A percentile compares a stretch with the other conserved stretches of the same genome.
These are phyloP conservation scores for Dactylellina sp. DNA, from an alignment of 2,329 filamentous ascomycete genomes.

Conservation along the genomic window DNA sequence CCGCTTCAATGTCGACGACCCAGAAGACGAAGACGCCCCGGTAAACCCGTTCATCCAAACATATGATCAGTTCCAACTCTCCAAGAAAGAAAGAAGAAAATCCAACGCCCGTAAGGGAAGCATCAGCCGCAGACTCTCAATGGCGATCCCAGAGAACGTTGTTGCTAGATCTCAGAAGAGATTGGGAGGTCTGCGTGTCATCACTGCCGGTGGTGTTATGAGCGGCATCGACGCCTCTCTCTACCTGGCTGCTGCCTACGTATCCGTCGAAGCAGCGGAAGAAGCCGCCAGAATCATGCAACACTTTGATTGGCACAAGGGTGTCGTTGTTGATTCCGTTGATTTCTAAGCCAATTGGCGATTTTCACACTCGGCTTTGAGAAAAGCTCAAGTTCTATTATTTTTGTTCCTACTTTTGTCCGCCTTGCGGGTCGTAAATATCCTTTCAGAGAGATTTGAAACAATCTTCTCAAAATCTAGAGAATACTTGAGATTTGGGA, in stretches of 20 bases:
- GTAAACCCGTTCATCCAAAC: slow-evolving; percentile 65
- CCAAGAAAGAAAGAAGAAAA: slow-evolving; percentile 85
- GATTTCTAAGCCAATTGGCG: slow-evolving; percentile 72
- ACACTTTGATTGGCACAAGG: slow-evolving; percentile 83
- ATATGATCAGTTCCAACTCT: slow-evolving; percentile 62
- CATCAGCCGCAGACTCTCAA: slow-evolving; percentile 69
- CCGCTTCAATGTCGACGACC: slow-evolving; percentile 81
- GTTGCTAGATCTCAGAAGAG: slow-evolving; percentile 66
- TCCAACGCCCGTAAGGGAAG: slow-evolving; percentile 81
- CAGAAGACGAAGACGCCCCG: slow-evolving; percentile 73
- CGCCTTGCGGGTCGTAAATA: slow-evolving; percentile 13
- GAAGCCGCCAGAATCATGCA: slow-evolving; percentile 81
- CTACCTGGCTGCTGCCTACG: slow-evolving; percentile 85
- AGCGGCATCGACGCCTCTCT: slow-evolving; percentile 84
- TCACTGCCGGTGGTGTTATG: slow-evolving; percentile 82
- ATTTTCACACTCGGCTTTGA: slow-evolving; percentile 2
- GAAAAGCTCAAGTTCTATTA: background rate
- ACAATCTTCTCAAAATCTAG: slow-evolving; percentile 37
- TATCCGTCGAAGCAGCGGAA: slow-evolving; percentile 79
- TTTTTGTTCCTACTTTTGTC: slow-evolving; percentile 22
- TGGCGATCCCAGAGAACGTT: slow-evolving; percentile 35
- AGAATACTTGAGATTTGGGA: slow-evolving; percentile 28
- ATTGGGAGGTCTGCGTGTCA: slow-evolving; percentile 75
- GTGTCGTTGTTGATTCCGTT: slow-evolving; percentile 83
- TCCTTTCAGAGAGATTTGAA: slow-evolving; percentile 14